Evolutionary conservation across 2,329 filamentous ascomycete genomes (phyloP), one percentile per base, ranked within the genome.

Genomic region (Alternaria panax): DNA sequence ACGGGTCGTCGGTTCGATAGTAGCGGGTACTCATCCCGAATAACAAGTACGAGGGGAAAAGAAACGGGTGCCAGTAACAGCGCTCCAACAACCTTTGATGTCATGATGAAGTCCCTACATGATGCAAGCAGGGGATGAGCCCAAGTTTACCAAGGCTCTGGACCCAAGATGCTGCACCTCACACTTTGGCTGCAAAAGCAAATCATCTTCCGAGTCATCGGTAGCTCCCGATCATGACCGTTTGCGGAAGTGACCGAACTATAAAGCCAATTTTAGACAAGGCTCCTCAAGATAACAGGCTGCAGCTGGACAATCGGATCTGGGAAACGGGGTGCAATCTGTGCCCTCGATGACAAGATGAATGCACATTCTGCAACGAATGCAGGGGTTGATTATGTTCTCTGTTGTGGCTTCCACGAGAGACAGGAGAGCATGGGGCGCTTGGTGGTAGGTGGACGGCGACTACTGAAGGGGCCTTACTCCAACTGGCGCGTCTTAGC

Each of bases 331-430:
- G 24, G 24, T 18, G 30, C 32, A 32, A 24, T 22, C 45, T 48
- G 36, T 20, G 24, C 30, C 20, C 18, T 28, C 22, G 28, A 34
- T 24, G 45, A 48, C 36, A 28, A 16, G 45, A 48, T 34, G 45
- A 34, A 34, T 34, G 45, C 28, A 34, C 28, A 48, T 16, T 48
- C 22, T 48, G 45, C 45, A 36, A 48, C 16, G n/a, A 22, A 45
- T 42, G 38, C 53, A 59, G 41, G 57, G 53, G 46, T 57, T n/a
- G 11, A 50, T n/a, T 22, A 34, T 30, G 52, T 51, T 59, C 50
- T 27, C 25, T 46, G 57, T 46, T 62, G 57, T 66, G 63, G 64
- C 66, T 66, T 62, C 67, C 67, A 69, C 66, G 60, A 69, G 67
- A 50, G 46, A 59, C 57, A 57, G 55, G 53, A 53, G 51, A 55